phyloP scores from a whole-genome alignment of 1,139 yeast species.

The Geotrichum macrosporum region DNA sequence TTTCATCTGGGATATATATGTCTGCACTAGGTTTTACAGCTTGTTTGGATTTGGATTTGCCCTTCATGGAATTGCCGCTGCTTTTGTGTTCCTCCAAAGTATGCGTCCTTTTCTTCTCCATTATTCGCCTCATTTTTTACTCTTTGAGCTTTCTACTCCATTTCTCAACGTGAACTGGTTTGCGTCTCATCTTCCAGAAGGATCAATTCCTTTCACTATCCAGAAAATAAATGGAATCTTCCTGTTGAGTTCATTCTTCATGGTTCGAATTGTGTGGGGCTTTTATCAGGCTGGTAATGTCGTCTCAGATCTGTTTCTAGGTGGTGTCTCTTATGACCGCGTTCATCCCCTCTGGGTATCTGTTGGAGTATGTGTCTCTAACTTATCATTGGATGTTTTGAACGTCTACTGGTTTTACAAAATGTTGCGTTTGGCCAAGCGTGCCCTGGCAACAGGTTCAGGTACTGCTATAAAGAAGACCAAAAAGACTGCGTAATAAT shows the following conservation, averaged over 20 bases:
- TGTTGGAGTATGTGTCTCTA: slow-evolving; percentile 52
- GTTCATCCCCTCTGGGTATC: slow-evolving; percentile 47
- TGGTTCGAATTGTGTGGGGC: slow-evolving; percentile 82
- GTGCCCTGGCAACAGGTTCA: slow-evolving; percentile 17
- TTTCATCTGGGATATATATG: slow-evolving; percentile 83
- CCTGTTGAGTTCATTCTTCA: slow-evolving; percentile 66
- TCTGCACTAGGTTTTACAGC: slow-evolving; percentile 56
- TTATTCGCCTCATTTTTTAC: slow-evolving; percentile 76
- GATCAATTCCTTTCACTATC: slow-evolving; percentile 47
- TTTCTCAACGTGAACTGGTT: slow-evolving; percentile 91
- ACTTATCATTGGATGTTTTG: slow-evolving; percentile 59
- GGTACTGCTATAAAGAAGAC: slow-evolving; percentile 19
- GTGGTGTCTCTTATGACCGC: slow-evolving; percentile 24
- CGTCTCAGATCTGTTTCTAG: slow-evolving; percentile 28
- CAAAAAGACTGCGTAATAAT: slow-evolving; percentile 7
- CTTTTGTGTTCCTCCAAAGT: slow-evolving; percentile 63
- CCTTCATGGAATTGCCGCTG: slow-evolving; percentile 80
- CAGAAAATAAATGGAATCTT: slow-evolving; percentile 65
- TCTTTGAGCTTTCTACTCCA: slow-evolving; percentile 91
- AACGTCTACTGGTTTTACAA: slow-evolving; percentile 65
- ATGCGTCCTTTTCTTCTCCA: slow-evolving; percentile 72
- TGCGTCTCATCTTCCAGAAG: slow-evolving; percentile 65
- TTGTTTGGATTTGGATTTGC: slow-evolving; percentile 80
- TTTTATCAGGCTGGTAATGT: slow-evolving; percentile 64
- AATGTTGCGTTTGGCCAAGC: slow-evolving; percentile 49